Base-by-base conservation (phyloP, 2,329 filamentous ascomycete species). In the Penicillium nordicum region DNA sequence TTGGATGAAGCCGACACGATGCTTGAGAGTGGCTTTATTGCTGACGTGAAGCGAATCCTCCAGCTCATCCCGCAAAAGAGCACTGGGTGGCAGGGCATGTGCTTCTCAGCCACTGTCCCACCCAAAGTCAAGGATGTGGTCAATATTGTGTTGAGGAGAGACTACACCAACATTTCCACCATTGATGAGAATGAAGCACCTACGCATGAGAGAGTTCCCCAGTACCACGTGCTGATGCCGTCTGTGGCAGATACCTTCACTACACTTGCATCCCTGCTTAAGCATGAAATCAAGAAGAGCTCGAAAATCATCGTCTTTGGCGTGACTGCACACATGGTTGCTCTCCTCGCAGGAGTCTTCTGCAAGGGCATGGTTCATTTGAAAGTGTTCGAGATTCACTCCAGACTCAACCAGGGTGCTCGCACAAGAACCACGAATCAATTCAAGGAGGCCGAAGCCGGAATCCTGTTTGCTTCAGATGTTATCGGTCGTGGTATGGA, bases 251-350 rank as follows among this genome's bases (percentile, higher is more conserved):
- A 80, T 27, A 78, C 74, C 1, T 82, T 80, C 58, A 74, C 72
- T 38, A 74, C 74, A 0, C 72, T 82, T 21, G 67, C 74, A 29
- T 73, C 78, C 5, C 66, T 82, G 14, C 69, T 82, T 32, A 71
- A 76, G 32, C 68, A 72, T 55, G 79, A 82, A 61, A 70, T 51
- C 57, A 63, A 63, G 53, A 60, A 40, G 14, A 63, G 55, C 51
- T 95, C 96, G 79, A 97, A 97, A 79, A 90, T 90, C 34, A 93
- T 97, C 56, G 79, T 95, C 41, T 97, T 95, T 77, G 87, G 92
- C 69, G 88, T 88, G 63, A 90, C 88, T 21, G 92, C 88, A 3
- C 83, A 85, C 42, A 82, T 88, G 64, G 67, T 70, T 10, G 66
- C 87, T 56, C 80, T 90, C 44, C 84, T 84, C 29, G 76, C 81